Evolutionary conservation across 495 filamentous ascomycete genomes (phyloP).

Genomic region (Evernia prunastri): DNA sequence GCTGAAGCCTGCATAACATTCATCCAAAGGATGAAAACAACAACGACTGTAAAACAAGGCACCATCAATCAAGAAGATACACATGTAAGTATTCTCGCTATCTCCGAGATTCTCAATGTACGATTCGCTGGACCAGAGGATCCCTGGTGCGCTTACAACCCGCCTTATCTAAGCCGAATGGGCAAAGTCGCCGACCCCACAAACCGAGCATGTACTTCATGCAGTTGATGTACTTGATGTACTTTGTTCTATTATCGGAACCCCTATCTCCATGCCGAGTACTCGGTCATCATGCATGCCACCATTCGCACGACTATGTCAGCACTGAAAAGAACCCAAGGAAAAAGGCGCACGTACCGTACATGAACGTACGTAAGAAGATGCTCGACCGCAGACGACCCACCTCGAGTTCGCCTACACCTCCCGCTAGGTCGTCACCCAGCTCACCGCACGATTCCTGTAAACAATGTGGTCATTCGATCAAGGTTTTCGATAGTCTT

Average conservation of each 20-base stretch:
- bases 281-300: neutral
- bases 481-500: slow-evolving; percentile 15
- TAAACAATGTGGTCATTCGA: neutral
- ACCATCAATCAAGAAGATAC: neutral
- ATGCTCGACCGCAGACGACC: neutral
- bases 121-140: neutral
- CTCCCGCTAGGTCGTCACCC: neutral
- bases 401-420: neutral
- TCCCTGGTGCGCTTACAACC: slow-evolving; percentile 5
- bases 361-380: neutral
- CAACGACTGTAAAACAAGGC: neutral
- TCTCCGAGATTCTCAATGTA: neutral
- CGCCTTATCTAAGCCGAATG: neutral
- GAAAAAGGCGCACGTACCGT: neutral
- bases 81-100: neutral
- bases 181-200: slow-evolving; percentile 7
- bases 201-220: too few species aligned
- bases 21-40: neutral
- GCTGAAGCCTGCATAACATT: neutral
- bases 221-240: too few species aligned
- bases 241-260: neutral
- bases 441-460: neutral
- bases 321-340: neutral
- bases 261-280: neutral
- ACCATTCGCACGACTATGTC: neutral